Evolutionary conservation across 2,329 filamentous ascomycete genomes (phyloP).

Genomic region (Neurospora sp.): DNA sequence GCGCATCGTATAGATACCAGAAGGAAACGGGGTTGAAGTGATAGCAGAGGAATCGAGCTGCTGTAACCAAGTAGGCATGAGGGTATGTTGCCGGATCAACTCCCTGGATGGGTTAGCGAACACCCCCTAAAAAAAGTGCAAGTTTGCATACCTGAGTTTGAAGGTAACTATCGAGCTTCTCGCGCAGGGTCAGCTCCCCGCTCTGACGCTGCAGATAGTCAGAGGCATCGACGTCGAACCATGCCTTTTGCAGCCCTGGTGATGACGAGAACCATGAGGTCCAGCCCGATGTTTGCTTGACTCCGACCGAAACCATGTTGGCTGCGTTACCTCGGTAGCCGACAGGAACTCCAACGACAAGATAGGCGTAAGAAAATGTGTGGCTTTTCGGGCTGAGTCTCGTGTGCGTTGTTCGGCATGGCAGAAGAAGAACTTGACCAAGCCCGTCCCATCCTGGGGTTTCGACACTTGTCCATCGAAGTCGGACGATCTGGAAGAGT

Average conservation of each 20-base stretch:
- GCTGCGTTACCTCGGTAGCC: slow-evolving; percentile 47
- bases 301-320: slow-evolving; percentile 42
- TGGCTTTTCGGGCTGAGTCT: slow-evolving; percentile 59
- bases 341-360: slow-evolving; percentile 58
- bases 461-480: not conserved
- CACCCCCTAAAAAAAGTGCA: no score
- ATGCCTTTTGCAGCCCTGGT: slow-evolving; percentile 24
- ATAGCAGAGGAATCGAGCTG: slow-evolving; percentile 58
- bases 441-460: slow-evolving; percentile 16
- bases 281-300: slow-evolving; percentile 12
- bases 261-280: slow-evolving; percentile 23
- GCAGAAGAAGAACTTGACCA: slow-evolving; percentile 45
- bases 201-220: slow-evolving; percentile 52
- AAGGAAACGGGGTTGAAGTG: slow-evolving; percentile 69
- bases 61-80: slow-evolving; percentile 61
- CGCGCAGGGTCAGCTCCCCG: slow-evolving; percentile 42
- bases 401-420: slow-evolving; percentile 54
- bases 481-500: slow-evolving; percentile 3
- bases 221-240: slow-evolving; percentile 49
- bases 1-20: slow-evolving; percentile 62
- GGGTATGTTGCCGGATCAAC: slow-evolving; percentile 51
- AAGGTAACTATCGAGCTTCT: slow-evolving; percentile 53
- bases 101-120: slow-evolving; percentile 30
- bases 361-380: slow-evolving; percentile 60
- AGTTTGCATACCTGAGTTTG: slow-evolving; percentile 37